These are phyloP conservation scores for Inonotus hispidus DNA, from an alignment of 1,284 basidiomycete genomes.

Conservation along the genomic window DNA sequence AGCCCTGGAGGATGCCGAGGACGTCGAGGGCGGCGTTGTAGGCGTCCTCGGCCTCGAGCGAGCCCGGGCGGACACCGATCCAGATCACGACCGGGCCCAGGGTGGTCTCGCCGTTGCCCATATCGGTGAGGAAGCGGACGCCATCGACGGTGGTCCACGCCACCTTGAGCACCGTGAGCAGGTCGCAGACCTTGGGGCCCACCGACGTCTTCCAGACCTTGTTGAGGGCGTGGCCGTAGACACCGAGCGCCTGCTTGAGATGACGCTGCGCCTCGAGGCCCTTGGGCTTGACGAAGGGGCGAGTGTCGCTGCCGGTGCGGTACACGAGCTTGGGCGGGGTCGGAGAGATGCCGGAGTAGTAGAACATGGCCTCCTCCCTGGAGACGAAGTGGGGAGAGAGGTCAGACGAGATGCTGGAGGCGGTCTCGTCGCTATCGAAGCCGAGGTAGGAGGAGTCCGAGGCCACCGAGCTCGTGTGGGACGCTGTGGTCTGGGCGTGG, in stretches of 20 bases:
- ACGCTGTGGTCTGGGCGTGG: conserved; percentile 13
- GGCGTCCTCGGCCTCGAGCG: too few species aligned
- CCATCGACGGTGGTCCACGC: too few species aligned
- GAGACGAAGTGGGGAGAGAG: conserved; percentile 18
- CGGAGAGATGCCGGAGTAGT: conserved; percentile 20
- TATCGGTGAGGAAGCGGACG: too few species aligned
- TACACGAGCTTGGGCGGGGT: conserved; percentile 19
- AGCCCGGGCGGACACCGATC: too few species aligned
- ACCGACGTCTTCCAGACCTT: conserved; percentile 20
- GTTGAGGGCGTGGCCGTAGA: conserved; percentile 19
- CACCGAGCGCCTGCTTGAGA: conserved; percentile 19
- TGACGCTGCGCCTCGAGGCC: conserved; percentile 21
- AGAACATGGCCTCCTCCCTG: conserved; percentile 17
- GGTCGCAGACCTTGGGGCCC: conserved; percentile 20
- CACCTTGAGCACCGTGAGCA: too few species aligned
- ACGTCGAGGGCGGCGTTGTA: too few species aligned
- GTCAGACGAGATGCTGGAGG: conserved; percentile 19
- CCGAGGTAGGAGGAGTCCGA: conserved; percentile 20
- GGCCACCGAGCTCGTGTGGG: conserved; percentile 13
- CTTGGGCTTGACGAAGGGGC: conserved; percentile 20
- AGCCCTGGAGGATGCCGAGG: too few species aligned
- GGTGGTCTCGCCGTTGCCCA: too few species aligned
- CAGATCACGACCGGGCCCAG: too few species aligned
- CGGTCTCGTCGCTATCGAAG: conserved; percentile 18
- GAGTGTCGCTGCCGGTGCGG: conserved; percentile 13